phyloP scores from a whole-genome alignment of 768 basidiomycete species.

The Pilatotrama ljubarskyi region DNA sequence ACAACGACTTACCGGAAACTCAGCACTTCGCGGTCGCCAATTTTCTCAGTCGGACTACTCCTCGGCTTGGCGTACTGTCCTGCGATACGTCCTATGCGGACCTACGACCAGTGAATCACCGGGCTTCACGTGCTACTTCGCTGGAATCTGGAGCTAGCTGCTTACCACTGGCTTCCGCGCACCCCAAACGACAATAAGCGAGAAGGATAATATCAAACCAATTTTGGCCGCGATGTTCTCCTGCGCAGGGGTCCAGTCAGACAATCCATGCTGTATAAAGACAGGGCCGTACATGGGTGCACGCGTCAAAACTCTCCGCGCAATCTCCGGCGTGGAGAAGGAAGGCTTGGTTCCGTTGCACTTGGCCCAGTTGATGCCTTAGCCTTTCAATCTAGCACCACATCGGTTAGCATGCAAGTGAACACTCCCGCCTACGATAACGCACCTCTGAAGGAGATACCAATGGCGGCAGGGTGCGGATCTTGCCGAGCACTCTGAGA shows the following conservation, averaged over 20 bases:
- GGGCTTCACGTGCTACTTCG: background rate
- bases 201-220: conserved; percentile 91
- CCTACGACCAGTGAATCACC: conserved; percentile 38
- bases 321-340: conserved; percentile 97
- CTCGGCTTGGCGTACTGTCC: conserved; percentile 97
- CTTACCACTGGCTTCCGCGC: conserved; percentile 88
- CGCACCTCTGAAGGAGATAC: conserved; percentile 91
- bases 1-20: conserved; percentile 73
- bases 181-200: conserved; percentile 92
- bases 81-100: conserved; percentile 88
- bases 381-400: conserved; percentile 72
- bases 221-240: conserved; percentile 88
- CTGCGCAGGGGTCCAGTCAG: conserved; percentile 38
- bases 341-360: conserved; percentile 88
- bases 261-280: background rate
- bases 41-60: conserved; percentile 76
- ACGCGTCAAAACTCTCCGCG: conserved; percentile 93
- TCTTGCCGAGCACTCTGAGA: conserved; percentile 73
- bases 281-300: conserved; percentile 58
- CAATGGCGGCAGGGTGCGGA: conserved; percentile 79
- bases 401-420: too few species aligned
- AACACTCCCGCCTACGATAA: background rate
- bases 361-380: conserved; percentile 73
- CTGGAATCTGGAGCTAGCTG: conserved; percentile 14
- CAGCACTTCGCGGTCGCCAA: conserved; percentile 72